phyloP scores from a whole-genome alignment of 2,329 filamentous ascomycete species.

The Paracoccidioides lutzii region DNA sequence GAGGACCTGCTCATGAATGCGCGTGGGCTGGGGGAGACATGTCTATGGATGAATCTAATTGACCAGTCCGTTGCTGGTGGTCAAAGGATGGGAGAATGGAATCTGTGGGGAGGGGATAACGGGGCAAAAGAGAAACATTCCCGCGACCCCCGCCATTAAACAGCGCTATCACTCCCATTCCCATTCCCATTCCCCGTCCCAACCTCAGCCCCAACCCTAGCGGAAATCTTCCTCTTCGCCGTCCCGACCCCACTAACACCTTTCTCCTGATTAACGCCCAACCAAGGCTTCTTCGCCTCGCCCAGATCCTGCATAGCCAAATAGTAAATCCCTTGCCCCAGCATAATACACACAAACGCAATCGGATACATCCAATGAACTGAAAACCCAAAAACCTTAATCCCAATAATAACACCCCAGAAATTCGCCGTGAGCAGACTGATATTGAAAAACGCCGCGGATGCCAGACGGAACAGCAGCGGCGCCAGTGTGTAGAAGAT shows the following conservation, averaged over 20 bases:
- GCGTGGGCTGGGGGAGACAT: not conserved
- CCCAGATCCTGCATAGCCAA: slow-evolving; percentile 68
- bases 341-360: slow-evolving; percentile 82
- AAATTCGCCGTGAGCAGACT: slow-evolving; percentile 88
- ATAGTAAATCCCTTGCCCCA: slow-evolving; percentile 80
- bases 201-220: slow-evolving; percentile 4
- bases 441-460: slow-evolving; percentile 93
- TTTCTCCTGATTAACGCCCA: slow-evolving; percentile 71
- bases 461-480: slow-evolving; percentile 75
- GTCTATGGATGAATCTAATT: not conserved
- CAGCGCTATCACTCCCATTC: slow-evolving; percentile 8
- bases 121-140: not conserved
- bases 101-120: not conserved
- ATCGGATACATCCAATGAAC: slow-evolving; percentile 91
- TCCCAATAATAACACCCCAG: slow-evolving; percentile 89
- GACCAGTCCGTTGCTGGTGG: not conserved
- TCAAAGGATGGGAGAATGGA: not conserved
- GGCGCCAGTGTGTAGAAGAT: slow-evolving; percentile 84
- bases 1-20: not conserved
- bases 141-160: not conserved
- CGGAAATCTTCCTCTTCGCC: slow-evolving; percentile 59
- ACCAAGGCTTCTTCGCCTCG: slow-evolving; percentile 88
- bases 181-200: not conserved
- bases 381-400: slow-evolving; percentile 65
- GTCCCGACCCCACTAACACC: slow-evolving; percentile 74